A percentile compares a stretch with the other conserved stretches of the same genome.
These are phyloP conservation scores for Fonsecaea monophora DNA, from an alignment of 2,329 filamentous ascomycete species.

Conservation along the genomic window DNA sequence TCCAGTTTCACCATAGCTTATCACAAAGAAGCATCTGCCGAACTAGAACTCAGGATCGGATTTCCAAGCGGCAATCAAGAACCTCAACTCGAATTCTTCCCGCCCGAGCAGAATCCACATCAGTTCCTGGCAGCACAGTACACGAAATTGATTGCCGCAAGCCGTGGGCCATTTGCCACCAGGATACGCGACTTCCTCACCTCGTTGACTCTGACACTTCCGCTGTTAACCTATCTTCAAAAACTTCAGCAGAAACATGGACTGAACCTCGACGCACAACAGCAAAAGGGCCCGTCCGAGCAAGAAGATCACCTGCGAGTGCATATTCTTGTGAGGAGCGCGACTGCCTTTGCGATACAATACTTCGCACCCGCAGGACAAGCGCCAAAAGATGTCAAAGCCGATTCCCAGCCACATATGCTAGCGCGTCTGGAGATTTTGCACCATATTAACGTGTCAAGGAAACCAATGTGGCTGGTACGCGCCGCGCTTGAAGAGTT, in stretches of 20 bases:
- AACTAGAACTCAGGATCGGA: conserved; percentile 25
- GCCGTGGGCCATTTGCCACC: conserved; percentile 25
- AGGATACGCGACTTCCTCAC: conserved; percentile 34
- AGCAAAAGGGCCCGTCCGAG: conserved; percentile 5
- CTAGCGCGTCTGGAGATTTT: conserved; percentile 39
- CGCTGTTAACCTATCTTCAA: conserved; percentile 51
- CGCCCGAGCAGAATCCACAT: conserved; percentile 35
- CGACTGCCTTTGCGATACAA: conserved; percentile 34
- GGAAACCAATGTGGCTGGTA: conserved; percentile 36
- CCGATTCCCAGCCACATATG: conserved; percentile 29
- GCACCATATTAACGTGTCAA: conserved; percentile 25
- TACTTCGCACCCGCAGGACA: conserved; percentile 32
- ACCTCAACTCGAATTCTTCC: conserved; percentile 34
- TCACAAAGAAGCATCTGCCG: conserved; percentile 21
- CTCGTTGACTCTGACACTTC: conserved; percentile 50
- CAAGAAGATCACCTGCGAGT: conserved; percentile 27
- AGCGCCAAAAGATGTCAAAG: conserved; percentile 23
- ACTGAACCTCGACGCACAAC: conserved; percentile 3
- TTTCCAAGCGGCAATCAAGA: conserved; percentile 18
- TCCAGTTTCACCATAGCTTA: conserved; percentile 34
- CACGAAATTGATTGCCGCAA: conserved; percentile 24
- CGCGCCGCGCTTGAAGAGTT: conserved; percentile 39
- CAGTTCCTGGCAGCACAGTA: conserved; percentile 26
- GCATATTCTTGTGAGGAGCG: conserved; percentile 35
- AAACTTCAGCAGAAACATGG: conserved; percentile 32